Conservation (phyloP, 2,329 filamentous ascomycete species). For the Massarina eburnea region DNA sequence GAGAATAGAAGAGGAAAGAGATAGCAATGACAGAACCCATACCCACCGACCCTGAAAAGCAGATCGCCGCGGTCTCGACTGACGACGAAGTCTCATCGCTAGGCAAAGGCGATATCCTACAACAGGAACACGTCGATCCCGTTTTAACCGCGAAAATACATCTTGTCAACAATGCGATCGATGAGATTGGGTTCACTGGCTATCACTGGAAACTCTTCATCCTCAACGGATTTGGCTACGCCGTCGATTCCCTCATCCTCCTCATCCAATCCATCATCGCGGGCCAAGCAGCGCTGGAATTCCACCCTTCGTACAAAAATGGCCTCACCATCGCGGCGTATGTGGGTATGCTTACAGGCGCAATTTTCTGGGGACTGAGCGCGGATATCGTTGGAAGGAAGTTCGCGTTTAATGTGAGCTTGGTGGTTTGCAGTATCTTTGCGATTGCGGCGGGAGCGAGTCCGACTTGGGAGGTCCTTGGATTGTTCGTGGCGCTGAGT, state of each 20-base stretch:
- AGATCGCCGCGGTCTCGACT: not conserved
- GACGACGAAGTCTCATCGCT: constrained; percentile 15
- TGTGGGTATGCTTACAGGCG: constrained; percentile 58
- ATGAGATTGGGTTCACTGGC: constrained; percentile 56
- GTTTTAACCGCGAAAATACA: constrained; percentile 68
- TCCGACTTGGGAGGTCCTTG: constrained; percentile 67
- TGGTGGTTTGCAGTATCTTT: constrained; percentile 64
- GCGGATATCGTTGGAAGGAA: constrained; percentile 69
- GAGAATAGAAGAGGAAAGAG: too few species aligned
- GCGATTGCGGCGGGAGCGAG: constrained; percentile 66
- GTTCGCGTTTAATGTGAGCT: constrained; percentile 68
- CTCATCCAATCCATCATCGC: constrained; percentile 67
- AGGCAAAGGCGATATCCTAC: constrained; percentile 56
- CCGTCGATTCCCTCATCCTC: constrained; percentile 59
- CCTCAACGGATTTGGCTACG: constrained; percentile 64
- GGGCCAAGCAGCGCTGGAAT: constrained; percentile 60
- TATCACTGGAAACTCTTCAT: constrained; percentile 63
- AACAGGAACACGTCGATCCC: constrained; percentile 60
- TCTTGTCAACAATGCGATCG: constrained; percentile 64
- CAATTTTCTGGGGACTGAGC: constrained; percentile 68
- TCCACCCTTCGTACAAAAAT: constrained; percentile 56
- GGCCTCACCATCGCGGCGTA: constrained; percentile 66
- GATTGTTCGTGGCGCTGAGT: constrained; percentile 63
- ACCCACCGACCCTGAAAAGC: not conserved
- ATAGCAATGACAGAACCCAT: too few species aligned